Percentiles rank a stretch among this genome's conserved stretches.
Evolutionary conservation across 139 green algal species (phyloP).

Genomic region (Chlorella ohadii): DNA sequence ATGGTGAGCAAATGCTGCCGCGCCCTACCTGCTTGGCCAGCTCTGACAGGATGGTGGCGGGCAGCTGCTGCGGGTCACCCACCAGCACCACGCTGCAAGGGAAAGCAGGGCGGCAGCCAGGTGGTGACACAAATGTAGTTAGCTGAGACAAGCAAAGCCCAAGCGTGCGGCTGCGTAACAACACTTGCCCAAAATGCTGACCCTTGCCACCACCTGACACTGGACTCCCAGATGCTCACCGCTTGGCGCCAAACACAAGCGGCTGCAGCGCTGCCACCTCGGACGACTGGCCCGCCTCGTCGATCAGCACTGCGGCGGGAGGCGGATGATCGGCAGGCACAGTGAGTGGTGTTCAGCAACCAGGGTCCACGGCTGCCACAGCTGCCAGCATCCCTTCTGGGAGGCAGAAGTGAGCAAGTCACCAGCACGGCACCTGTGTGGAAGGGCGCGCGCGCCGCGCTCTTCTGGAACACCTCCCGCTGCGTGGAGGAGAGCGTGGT

Average conservation of each 20-base stretch:
- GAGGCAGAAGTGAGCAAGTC: slow-evolving; percentile 10
- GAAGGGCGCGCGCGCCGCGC: slow-evolving; percentile 24
- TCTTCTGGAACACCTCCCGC: slow-evolving; percentile 48
- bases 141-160: background rate
- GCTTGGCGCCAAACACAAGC: slow-evolving; percentile 75
- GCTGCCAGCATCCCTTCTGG: background rate
- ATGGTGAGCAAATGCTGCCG: too few species aligned
- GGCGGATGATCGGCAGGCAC: background rate
- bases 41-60: slow-evolving; percentile 86
- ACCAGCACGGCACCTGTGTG: slow-evolving; percentile 23
- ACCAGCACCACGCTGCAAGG: slow-evolving; percentile 77
- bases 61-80: slow-evolving; percentile 94
- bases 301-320: slow-evolving; percentile 85
- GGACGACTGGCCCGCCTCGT: slow-evolving; percentile 92
- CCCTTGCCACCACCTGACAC: background rate
- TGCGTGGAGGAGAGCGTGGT: slow-evolving; percentile 81
- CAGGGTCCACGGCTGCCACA: too few species aligned
- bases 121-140: background rate
- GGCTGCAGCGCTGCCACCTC: slow-evolving; percentile 89
- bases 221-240: slow-evolving; percentile 28
- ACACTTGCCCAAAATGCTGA: background rate
- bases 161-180: background rate
- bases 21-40: slow-evolving; percentile 54
- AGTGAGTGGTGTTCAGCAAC: too few species aligned
- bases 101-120: background rate